Percentiles rank a stretch among this genome's conserved stretches.
phyloP scores from a whole-genome alignment of 495 filamentous ascomycete genomes.

The Penicillium crystallinum region DNA sequence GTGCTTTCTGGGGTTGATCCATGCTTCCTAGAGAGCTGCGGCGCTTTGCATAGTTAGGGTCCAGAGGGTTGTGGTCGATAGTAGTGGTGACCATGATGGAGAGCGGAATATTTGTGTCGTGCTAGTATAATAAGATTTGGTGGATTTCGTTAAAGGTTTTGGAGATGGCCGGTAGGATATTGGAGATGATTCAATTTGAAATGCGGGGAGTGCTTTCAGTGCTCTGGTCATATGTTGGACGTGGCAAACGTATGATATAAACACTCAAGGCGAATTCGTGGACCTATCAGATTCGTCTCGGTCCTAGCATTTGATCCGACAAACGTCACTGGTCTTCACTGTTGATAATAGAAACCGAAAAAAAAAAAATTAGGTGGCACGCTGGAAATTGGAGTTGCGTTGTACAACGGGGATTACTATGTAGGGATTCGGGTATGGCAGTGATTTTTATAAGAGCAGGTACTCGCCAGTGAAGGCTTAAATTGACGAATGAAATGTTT shows the following conservation, averaged over 20 bases:
- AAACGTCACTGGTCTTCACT: neutral
- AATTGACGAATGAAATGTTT: no score
- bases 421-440: no score
- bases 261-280: slow-evolving; percentile 8
- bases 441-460: no score
- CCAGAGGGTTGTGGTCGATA: slow-evolving; percentile 17
- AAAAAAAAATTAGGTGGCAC: neutral
- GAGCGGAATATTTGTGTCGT: neutral
- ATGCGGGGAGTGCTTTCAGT: slow-evolving; percentile 8
- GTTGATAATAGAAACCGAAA: neutral
- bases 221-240: neutral
- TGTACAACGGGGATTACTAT: neutral
- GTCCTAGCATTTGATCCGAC: neutral
- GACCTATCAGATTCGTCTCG: neutral
- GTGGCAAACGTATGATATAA: slow-evolving; percentile 27
- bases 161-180: neutral
- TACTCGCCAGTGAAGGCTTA: no score
- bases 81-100: slow-evolving; percentile 17
- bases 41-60: slow-evolving; percentile 13
- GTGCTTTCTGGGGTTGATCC: neutral
- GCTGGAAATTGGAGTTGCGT: neutral
- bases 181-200: neutral
- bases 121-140: no score
- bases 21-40: slow-evolving; percentile 9
- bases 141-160: no score